Base-by-base conservation (phyloP, 1,284 basidiomycete genomes). In the Xerocomus minutiporus region DNA sequence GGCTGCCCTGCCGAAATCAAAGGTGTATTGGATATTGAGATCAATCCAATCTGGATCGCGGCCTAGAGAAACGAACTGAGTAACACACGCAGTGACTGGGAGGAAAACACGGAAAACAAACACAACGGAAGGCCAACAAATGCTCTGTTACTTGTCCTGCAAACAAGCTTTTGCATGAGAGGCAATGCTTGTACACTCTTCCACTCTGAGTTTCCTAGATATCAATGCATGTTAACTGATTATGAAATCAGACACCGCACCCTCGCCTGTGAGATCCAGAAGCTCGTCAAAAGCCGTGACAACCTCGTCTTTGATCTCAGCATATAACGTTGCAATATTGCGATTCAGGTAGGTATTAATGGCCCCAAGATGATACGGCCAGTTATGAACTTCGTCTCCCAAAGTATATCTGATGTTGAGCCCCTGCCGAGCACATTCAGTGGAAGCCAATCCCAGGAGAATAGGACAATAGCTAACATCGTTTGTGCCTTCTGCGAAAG, bases 61-160 rank as follows among this genome's bases (percentile, higher is more conserved):
- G 17, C 50, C 45, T 52, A 28, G 8, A 28, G 8, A 3, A 5
- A 7, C 8, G 8, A 9, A 43, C 6, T 29, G 2, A 41, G 40
- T 15, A 41, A 25, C n/a, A 23, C 3, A 36, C 44, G 38, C 28
- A 13, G 15, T 2, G 43, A 20, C 20, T 20, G 20, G 20, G 20
- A 20, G n/a, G 17, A 8, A 23, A 12, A 5, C 20, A 20, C 2
- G 39, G 9, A 39, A 31, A 36, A 32, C 66, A 6, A 51, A 73
- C 73, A 74, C 15, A 72, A 50, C 9, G 71, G 72, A 17, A 67
- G 56, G 6, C 73, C 73, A 39, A 73, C 68, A 48, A 74, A 73
- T 11, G 70, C 51, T 13, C 74, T 63, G 51, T 71, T 74, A 42
- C 58, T 70, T 20, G 66, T 59, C 28, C 68, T 59, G 29, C 62